These are phyloP conservation scores for Stemphylium vesicarium DNA, from an alignment of 2,329 filamentous ascomycete genomes.

Conservation along the genomic window DNA sequence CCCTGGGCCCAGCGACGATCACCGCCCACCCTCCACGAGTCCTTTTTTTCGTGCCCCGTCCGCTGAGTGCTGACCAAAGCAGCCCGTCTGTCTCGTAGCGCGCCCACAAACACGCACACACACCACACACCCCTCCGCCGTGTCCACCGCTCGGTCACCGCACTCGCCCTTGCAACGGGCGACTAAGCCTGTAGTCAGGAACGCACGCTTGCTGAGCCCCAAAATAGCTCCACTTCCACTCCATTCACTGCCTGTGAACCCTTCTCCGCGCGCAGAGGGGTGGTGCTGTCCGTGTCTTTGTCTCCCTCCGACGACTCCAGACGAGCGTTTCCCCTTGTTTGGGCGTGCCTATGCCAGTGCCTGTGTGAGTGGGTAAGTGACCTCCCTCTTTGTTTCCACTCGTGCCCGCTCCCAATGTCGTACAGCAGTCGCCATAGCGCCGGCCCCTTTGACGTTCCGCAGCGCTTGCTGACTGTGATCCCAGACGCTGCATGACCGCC, in stretches of 20 bases:
- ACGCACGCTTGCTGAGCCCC: constrained; percentile 29
- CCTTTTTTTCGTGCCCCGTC: constrained; percentile 11
- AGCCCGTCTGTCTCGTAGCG: neutral
- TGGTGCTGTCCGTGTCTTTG: constrained; percentile 20
- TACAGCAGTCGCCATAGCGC: constrained; percentile 43
- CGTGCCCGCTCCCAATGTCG: constrained; percentile 41
- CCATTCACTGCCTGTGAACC: constrained; percentile 6
- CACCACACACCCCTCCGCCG: constrained; percentile 1
- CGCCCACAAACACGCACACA: neutral
- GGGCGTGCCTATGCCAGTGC: constrained; percentile 10
- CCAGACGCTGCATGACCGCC: constrained; percentile 33
- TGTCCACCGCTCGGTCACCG: constrained; percentile 3
- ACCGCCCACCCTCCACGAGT: neutral
- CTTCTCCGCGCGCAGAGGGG: constrained; percentile 8
- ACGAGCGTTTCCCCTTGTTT: constrained; percentile 4
- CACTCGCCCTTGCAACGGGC: constrained; percentile 25
- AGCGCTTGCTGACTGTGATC: constrained; percentile 38
- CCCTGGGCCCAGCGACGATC: constrained; percentile 22
- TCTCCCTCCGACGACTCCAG: constrained; percentile 18
- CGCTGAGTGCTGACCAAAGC: constrained; percentile 11
- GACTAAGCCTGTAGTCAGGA: constrained; percentile 27
- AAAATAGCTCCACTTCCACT: constrained; percentile 27
- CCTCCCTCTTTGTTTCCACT: constrained; percentile 43
- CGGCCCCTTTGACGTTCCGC: constrained; percentile 37
- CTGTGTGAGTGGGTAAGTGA: constrained; percentile 36